Base-by-base conservation (phyloP, 1,139 yeast species). In the Candida sp. region DNA sequence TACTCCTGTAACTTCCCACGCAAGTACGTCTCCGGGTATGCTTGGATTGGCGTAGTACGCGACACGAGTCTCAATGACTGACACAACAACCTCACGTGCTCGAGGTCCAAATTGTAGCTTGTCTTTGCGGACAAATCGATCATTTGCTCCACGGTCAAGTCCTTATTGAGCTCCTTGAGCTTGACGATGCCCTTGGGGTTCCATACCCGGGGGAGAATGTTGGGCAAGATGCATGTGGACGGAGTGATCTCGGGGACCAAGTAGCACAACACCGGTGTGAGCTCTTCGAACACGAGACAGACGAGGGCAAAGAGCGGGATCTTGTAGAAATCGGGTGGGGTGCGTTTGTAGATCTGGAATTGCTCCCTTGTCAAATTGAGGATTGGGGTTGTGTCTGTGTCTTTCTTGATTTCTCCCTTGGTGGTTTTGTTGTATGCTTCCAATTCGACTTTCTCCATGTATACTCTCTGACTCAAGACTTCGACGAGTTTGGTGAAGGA, bases 231-330 rank as follows among this genome's bases (percentile, higher is more conserved):
- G 66, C 96, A 89, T 0, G 94, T 88, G 57, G 80, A 78, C 0
- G 96, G 96, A 1, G 90, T 78, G 11, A 88, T 62, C 50, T 79
- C 80, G 0, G 96, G 96, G 48, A 87, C 67, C 1, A 74, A 57
- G 52, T 77, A 78, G 54, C 90, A 83, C 3, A 88, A 52, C 0
- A 85, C 43, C 0, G 94, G 89, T 0, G 93, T 86, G 47, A 72
- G 60, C 59, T 89, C 96, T 60, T 84, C 83, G 58, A 85, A 84
- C 0, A 87, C 61, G 23, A 82, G 63, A 53, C 86, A 79, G 0
- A 88, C 63, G 1, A 84, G 52, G 0, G 81, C 88, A 69, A 89
- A 89, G 11, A 77, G 27, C 3, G 96, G 96, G 23, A 89, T 69
- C 62, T 86, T 87, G 47, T 60, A 55, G 53, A 83, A 71, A 63